Percentiles rank a stretch among this genome's conserved stretches.
Evolutionary conservation across 208 protist species (phyloP).

Genomic region (Trypanosoma conorhini): DNA sequence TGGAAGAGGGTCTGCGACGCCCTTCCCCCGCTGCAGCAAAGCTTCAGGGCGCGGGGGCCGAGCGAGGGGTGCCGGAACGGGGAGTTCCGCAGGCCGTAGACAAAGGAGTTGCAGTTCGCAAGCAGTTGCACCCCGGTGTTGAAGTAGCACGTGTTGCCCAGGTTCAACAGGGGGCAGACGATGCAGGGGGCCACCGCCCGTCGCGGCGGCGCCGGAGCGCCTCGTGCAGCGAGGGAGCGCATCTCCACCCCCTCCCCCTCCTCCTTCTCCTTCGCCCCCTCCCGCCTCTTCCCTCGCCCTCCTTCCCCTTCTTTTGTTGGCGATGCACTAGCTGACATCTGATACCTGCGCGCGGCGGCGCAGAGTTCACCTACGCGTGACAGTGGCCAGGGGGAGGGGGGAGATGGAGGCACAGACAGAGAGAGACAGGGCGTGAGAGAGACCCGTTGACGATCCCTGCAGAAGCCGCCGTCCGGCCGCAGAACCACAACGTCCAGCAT

Average conservation of each 20-base stretch:
- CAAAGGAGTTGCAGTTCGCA: conserved; percentile 77
- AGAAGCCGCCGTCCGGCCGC: neutral
- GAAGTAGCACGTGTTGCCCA: conserved; percentile 99
- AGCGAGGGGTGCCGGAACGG: conserved; percentile 25
- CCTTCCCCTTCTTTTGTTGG: neutral
- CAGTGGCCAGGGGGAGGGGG: neutral
- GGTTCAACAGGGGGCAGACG: conserved; percentile 89
- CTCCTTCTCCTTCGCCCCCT: neutral
- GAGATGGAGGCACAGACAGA: conserved; percentile 3
- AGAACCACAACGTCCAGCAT: neutral
- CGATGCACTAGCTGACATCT: neutral
- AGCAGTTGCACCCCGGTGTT: conserved; percentile 96
- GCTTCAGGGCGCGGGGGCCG: conserved; percentile 15
- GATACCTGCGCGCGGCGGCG: neutral
- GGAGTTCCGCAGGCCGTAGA: conserved; percentile 61
- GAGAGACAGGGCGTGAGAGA: neutral
- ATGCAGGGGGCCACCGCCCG: conserved; percentile 34
- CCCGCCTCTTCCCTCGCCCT: neutral
- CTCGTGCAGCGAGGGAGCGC: too few relatives aligned
- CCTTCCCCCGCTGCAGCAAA: conserved; percentile 32
- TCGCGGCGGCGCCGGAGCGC: neutral
- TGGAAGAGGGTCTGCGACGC: conserved; percentile 49
- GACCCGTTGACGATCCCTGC: neutral
- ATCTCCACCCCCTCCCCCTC: neutral
- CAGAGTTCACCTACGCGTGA: neutral